phyloP scores from a whole-genome alignment of 257 asterid species.

The Schizonepeta tenuifolia region DNA sequence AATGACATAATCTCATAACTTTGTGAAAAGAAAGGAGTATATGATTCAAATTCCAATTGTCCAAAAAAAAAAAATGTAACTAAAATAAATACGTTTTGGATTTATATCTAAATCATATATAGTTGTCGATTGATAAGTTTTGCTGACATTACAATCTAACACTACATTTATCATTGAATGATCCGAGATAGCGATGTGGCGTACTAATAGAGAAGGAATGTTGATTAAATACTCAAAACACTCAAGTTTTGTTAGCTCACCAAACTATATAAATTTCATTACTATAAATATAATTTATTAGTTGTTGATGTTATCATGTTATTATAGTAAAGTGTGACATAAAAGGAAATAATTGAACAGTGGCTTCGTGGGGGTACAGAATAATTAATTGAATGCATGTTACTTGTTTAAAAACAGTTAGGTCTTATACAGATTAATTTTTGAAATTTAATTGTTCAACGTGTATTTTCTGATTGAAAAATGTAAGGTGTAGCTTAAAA shows the following conservation, averaged over 20 bases:
- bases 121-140: neutral
- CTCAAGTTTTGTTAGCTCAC: slow-evolving; percentile 30
- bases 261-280: slow-evolving; percentile 28
- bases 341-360: slow-evolving; percentile 8
- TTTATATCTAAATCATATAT: neutral
- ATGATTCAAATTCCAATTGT: too few relatives aligned
- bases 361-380: neutral
- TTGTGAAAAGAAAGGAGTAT: too few relatives aligned
- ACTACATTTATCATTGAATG: slow-evolving; percentile 22
- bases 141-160: neutral
- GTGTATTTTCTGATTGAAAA: neutral
- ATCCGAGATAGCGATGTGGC: slow-evolving; percentile 20
- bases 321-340: neutral
- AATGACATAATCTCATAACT: too few relatives aligned
- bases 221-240: slow-evolving; percentile 23
- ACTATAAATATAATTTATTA: neutral
- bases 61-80: too few relatives aligned
- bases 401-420: neutral
- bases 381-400: slow-evolving; percentile 10
- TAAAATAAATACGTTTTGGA: too few relatives aligned
- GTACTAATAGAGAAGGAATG: slow-evolving; percentile 13
- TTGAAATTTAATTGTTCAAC: neutral
- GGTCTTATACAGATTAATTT: neutral
- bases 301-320: neutral
- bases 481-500: too few relatives aligned